phyloP scores from a whole-genome alignment of 2,329 filamentous ascomycete genomes.

The Colletotrichum limetticola region DNA sequence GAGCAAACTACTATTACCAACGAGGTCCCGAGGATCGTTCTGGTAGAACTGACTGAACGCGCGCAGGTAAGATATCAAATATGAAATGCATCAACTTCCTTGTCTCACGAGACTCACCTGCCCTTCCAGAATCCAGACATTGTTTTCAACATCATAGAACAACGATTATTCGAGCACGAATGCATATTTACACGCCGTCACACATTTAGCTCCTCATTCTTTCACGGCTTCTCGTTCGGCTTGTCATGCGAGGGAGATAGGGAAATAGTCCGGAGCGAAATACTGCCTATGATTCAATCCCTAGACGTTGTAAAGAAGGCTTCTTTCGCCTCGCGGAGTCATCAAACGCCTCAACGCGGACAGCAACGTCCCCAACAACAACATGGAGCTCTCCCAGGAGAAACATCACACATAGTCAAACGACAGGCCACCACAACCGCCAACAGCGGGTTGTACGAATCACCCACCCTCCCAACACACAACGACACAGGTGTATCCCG shows the following conservation, averaged over 20 bases:
- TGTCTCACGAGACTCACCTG: not conserved
- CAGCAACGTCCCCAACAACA: too few species aligned
- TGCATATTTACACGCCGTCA: not conserved
- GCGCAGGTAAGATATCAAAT: too few species aligned
- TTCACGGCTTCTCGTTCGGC: not conserved
- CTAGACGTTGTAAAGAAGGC: not conserved
- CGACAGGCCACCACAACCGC: too few species aligned
- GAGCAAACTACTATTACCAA: not conserved
- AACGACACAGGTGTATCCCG: too few species aligned
- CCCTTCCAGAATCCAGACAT: not conserved
- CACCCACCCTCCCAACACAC: too few species aligned
- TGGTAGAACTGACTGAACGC: not conserved
- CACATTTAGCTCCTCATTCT: not conserved
- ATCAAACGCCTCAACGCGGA: not conserved
- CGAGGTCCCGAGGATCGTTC: not conserved
- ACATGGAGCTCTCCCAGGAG: too few species aligned
- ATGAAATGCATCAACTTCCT: not conserved
- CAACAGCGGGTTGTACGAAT: too few species aligned
- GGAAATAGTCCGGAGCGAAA: not conserved
- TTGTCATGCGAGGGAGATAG: not conserved
- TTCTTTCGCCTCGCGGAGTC: not conserved
- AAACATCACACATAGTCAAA: too few species aligned
- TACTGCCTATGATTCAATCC: not conserved
- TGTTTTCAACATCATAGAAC: not conserved
- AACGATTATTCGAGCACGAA: not conserved